phyloP scores from a whole-genome alignment of 495 filamentous ascomycete species.

The Margaritispora aquatica region DNA sequence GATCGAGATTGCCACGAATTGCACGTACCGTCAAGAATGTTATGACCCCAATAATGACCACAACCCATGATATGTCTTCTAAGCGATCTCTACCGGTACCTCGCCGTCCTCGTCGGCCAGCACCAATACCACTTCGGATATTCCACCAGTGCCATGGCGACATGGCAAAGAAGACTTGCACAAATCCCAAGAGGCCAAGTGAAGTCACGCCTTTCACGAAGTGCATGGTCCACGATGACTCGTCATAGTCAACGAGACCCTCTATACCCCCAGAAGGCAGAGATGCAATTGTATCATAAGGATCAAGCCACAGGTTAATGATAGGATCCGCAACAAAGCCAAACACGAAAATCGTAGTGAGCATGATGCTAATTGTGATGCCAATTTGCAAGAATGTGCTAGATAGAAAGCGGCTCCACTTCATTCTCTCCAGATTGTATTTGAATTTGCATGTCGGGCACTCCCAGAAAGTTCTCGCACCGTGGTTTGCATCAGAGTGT shows the following conservation, averaged over 20 bases:
- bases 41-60: slow-evolving; percentile 71
- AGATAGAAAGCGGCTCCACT: slow-evolving; percentile 66
- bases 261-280: slow-evolving; percentile 29
- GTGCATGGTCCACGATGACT: slow-evolving; percentile 65
- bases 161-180: slow-evolving; percentile 70
- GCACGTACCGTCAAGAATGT: slow-evolving; percentile 77
- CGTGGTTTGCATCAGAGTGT: slow-evolving; percentile 59
- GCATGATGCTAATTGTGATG: slow-evolving; percentile 60
- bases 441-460: slow-evolving; percentile 85
- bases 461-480: slow-evolving; percentile 68
- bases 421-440: slow-evolving; percentile 75
- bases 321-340: slow-evolving; percentile 91
- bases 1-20: not conserved
- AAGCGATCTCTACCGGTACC: slow-evolving; percentile 67
- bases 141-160: slow-evolving; percentile 75
- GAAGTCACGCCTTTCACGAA: slow-evolving; percentile 83
- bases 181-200: slow-evolving; percentile 76
- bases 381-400: slow-evolving; percentile 56
- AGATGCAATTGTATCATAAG: slow-evolving; percentile 40
- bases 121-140: slow-evolving; percentile 46
- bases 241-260: slow-evolving; percentile 29
- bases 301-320: slow-evolving; percentile 80
- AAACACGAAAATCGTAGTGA: slow-evolving; percentile 67
- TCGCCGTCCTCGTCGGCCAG: slow-evolving; percentile 42
- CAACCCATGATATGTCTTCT: slow-evolving; percentile 65